Base-by-base conservation (phyloP, 2,329 filamentous ascomycete genomes). In the Fusarium sp. region DNA sequence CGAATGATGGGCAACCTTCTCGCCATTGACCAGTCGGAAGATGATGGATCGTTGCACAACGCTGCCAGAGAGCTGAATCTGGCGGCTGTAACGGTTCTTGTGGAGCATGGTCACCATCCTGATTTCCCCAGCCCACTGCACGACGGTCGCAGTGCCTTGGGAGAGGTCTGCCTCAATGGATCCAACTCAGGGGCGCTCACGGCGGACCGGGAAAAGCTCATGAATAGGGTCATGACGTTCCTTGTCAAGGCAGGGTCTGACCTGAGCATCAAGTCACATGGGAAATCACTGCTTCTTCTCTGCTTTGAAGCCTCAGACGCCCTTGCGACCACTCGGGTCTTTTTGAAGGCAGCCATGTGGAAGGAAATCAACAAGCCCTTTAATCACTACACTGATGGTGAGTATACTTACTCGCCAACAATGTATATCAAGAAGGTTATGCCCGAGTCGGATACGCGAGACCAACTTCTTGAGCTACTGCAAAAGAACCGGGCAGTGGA, bases 1-100 rank as follows among this genome's bases (percentile, higher is more conserved):
- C 83, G 85, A 11, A 88, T 91, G 81, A 87, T 90, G 87, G 83
- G 84, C 2, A 86, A 85, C 61, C 80, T 93, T 1, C 83, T 92
- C 6, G 86, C 86, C 0, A 87, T 88, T 0, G 88, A 89, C 23
- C 88, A 90, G 1, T 86, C 88, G 2, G 86, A 84, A 48, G 90
- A 93, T 67, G 92, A 94, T 68, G 91, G 91, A 0, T 92, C 90
- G 2, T 83, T 94, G 4, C 92, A 93, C 76, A 91, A 92, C 69
- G 90, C 91, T 5, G 88, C 91, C 0, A 85, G 89, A 14, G 86
- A 88, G 56, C 84, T 93, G 23, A 90, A 92, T 72, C 72, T 91
- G 0, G 81, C 87, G 14, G 88, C 87, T 2, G 88, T 92, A 70
- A 84, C 86, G 59, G 83, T 90, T 2, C 83, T 94, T 2, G 81